Percentiles rank a stretch among this genome's conserved stretches.
These are phyloP conservation scores for Scheffersomyces segobiensis DNA, from an alignment of 1,139 yeast species.

Conservation along the genomic window DNA sequence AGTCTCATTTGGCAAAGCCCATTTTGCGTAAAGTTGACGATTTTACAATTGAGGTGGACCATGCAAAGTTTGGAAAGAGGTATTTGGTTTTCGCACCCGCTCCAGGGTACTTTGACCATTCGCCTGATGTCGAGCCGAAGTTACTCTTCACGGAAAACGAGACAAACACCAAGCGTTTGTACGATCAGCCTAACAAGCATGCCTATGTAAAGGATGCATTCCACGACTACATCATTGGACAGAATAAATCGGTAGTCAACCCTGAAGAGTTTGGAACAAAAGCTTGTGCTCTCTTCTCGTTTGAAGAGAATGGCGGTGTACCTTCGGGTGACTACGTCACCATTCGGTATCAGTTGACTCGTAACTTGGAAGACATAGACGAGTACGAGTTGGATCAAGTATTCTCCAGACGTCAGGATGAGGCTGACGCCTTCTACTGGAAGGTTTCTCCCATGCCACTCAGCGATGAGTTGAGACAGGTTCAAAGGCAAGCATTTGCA, in stretches of 20 bases:
- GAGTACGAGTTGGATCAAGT: constrained; percentile 75
- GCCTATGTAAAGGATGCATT: constrained; percentile 84
- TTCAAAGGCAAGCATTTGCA: constrained; percentile 94
- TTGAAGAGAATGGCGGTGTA: constrained; percentile 73
- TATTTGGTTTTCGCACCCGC: constrained; percentile 81
- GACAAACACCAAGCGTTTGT: constrained; percentile 72
- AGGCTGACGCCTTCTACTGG: constrained; percentile 95
- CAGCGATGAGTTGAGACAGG: constrained; percentile 76
- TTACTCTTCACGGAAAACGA: constrained; percentile 87
- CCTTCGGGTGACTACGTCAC: constrained; percentile 91
- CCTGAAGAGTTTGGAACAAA: constrained; percentile 73
- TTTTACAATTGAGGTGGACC: constrained; percentile 58
- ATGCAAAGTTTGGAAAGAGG: constrained; percentile 72
- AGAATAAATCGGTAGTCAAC: constrained; percentile 60
- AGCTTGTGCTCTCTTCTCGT: constrained; percentile 78
- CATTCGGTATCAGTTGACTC: constrained; percentile 73
- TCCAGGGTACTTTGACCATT: constrained; percentile 66
- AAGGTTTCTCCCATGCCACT: constrained; percentile 85
- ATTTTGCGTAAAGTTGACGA: constrained; percentile 45
- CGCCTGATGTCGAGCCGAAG: constrained; percentile 72
- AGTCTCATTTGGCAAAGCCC: constrained; percentile 54
- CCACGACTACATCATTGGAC: constrained; percentile 77
- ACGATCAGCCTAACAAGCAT: constrained; percentile 57
- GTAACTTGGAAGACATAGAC: constrained; percentile 54
- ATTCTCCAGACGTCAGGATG: constrained; percentile 78